phyloP scores from a whole-genome alignment of 2,329 filamentous ascomycete genomes.

The Amesomyces nigricolor region DNA sequence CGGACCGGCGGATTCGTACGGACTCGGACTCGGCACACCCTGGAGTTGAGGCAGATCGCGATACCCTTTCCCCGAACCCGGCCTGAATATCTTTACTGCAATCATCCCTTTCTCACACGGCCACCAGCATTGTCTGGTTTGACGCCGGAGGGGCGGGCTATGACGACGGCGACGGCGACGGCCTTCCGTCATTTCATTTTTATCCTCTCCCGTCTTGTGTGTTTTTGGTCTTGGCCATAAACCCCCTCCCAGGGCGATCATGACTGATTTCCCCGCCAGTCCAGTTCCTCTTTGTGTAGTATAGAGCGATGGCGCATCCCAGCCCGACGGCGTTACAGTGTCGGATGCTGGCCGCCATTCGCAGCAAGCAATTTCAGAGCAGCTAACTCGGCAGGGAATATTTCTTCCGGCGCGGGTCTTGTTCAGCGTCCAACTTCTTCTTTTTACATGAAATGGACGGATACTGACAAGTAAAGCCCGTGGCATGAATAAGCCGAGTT shows the following conservation, averaged over 20 bases:
- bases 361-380: too few relatives aligned
- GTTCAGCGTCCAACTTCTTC: background rate
- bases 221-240: background rate
- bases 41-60: constrained; percentile 16
- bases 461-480: too few relatives aligned
- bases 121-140: background rate
- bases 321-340: too few relatives aligned
- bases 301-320: background rate
- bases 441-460: too few relatives aligned
- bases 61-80: constrained; percentile 12
- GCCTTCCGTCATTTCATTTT: too few relatives aligned
- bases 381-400: too few relatives aligned
- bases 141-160: too few relatives aligned
- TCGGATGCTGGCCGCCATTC: too few relatives aligned
- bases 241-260: too few relatives aligned
- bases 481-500: constrained; percentile 13
- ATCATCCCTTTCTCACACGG: background rate
- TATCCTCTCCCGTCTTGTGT: background rate
- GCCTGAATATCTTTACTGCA: background rate
- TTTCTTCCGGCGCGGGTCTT: background rate
- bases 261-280: too few relatives aligned
- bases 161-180: too few relatives aligned
- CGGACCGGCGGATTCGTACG: background rate
- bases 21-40: background rate
- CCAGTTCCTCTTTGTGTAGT: background rate